Evolutionary conservation across 2,329 filamentous ascomycete genomes (phyloP).

Genomic region (Fusarium beomiforme): DNA sequence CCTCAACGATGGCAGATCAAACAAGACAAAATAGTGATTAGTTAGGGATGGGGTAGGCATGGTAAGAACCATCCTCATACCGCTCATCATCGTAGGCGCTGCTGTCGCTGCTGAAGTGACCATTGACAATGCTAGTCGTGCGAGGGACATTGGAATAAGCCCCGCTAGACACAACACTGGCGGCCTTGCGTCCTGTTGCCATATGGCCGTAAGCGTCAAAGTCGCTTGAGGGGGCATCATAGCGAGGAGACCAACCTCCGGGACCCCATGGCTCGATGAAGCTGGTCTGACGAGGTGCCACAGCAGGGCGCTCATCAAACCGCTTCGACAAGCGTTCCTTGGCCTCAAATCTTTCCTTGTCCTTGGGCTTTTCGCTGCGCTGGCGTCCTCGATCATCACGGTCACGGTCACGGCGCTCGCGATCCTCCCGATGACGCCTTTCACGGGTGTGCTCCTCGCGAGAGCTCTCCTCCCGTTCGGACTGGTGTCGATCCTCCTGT

Average conservation of each 20-base stretch:
- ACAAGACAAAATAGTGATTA: conserved; percentile 30
- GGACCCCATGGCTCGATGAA: conserved; percentile 50
- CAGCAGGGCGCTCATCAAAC: conserved; percentile 49
- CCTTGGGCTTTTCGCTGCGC: conserved; percentile 42
- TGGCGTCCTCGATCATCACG: conserved; percentile 38
- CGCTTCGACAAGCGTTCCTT: conserved; percentile 51
- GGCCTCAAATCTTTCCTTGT: conserved; percentile 44
- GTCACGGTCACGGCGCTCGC: conserved; percentile 40
- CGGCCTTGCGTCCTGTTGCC: conserved; percentile 42
- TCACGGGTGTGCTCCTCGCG: conserved; percentile 33
- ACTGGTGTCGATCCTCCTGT: conserved; percentile 35
- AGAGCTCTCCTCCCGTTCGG: conserved; percentile 35
- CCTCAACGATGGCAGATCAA: conserved; percentile 14
- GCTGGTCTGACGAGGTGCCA: conserved; percentile 44
- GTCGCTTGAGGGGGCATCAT: conserved; percentile 39
- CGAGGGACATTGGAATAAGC: conserved; percentile 46
- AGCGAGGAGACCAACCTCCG: conserved; percentile 44
- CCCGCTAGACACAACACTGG: conserved; percentile 38
- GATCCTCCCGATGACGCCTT: conserved; percentile 37
- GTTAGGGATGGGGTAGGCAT: conserved; percentile 48
- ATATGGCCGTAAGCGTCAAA: conserved; percentile 43
- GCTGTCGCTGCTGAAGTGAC: conserved; percentile 46
- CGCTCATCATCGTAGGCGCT: conserved; percentile 45
- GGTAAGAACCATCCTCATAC: conserved; percentile 51
- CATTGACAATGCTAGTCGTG: conserved; percentile 40